A percentile compares a stretch with the other conserved stretches of the same genome.
Evolutionary conservation across 352 stramenopile species (phyloP).

Genomic region (Phytopythium sindhum): DNA sequence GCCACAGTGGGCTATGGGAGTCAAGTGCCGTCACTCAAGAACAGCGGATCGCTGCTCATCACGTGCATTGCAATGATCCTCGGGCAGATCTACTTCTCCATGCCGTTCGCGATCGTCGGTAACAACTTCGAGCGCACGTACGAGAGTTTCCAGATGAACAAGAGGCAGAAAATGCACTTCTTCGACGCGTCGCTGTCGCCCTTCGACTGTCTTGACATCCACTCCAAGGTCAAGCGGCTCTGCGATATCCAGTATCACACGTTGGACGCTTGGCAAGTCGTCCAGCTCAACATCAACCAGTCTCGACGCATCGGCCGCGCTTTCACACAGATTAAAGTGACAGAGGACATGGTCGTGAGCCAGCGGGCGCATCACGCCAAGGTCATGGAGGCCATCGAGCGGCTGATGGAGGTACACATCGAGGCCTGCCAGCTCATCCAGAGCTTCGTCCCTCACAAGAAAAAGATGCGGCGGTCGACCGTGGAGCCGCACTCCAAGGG

Average conservation of each 20-base stretch:
- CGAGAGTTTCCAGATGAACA: conserved; percentile 55
- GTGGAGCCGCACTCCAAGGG: conserved; percentile 15
- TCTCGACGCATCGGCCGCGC: conserved; percentile 2
- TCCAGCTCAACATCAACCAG: conserved; percentile 38
- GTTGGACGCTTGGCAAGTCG: conserved; percentile 36
- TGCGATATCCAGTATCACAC: conserved; percentile 65
- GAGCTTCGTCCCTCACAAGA: conserved; percentile 56
- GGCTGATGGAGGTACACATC: conserved; percentile 33
- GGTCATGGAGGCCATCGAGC: conserved; percentile 40
- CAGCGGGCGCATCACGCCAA: conserved; percentile 36
- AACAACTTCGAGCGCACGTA: conserved; percentile 70
- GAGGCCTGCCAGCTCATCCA: conserved; percentile 38
- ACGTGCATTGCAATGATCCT: conserved; percentile 70
- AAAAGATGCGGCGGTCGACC: conserved; percentile 6
- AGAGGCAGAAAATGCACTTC: conserved; percentile 45
- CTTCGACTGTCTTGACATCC: conserved; percentile 44
- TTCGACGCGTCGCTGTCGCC: conserved; percentile 47
- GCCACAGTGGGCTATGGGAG: conserved; percentile 75
- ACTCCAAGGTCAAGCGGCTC: conserved; percentile 46
- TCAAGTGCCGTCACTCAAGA: conserved; percentile 58
- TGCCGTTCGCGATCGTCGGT: conserved; percentile 76
- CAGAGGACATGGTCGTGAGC: conserved; percentile 18
- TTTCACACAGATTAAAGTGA: not conserved
- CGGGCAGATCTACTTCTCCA: conserved; percentile 75
- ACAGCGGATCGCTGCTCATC: conserved; percentile 42